Conservation (phyloP, 75 land plant species). For the Chamaecyparis obtusa region DNA sequence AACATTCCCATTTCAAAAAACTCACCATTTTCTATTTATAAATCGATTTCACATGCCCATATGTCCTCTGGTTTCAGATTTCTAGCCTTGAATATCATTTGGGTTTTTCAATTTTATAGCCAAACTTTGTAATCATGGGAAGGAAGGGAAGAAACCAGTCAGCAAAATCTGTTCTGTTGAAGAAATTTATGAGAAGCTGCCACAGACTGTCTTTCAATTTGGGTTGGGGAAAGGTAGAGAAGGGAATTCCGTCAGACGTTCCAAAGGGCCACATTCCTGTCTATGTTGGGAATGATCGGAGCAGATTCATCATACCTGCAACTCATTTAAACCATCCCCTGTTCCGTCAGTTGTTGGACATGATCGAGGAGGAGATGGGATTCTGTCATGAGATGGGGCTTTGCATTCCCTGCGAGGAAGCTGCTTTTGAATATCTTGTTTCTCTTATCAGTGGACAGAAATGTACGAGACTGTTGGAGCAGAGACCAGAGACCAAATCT, state of each 20-base stretch:
- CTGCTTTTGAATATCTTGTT: neutral
- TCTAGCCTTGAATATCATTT: too few species aligned
- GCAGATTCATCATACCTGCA: neutral
- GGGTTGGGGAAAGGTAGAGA: neutral
- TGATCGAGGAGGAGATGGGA: neutral
- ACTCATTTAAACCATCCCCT: neutral
- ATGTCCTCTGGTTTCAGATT: too few species aligned
- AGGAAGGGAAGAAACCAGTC: neutral
- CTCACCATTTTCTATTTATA: too few species aligned
- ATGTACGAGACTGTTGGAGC: neutral
- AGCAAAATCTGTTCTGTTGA: neutral
- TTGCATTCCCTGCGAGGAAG: conserved; percentile 22
- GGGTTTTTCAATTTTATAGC: too few species aligned
- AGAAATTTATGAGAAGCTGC: neutral
- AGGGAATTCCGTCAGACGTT: too few species aligned
- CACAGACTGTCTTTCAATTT: neutral
- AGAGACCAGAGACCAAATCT: neutral
- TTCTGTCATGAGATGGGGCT: neutral
- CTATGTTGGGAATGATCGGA: neutral
- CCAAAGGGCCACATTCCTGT: neutral
- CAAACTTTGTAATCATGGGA: too few species aligned
- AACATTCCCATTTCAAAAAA: too few species aligned
- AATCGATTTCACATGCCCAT: too few species aligned
- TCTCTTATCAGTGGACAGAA: neutral
- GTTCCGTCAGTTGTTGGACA: neutral